Percentiles rank a stretch among this genome's conserved stretches.
Evolutionary conservation across 2,329 filamentous ascomycete genomes (phyloP).

Genomic region (Cryphonectria radicalis): DNA sequence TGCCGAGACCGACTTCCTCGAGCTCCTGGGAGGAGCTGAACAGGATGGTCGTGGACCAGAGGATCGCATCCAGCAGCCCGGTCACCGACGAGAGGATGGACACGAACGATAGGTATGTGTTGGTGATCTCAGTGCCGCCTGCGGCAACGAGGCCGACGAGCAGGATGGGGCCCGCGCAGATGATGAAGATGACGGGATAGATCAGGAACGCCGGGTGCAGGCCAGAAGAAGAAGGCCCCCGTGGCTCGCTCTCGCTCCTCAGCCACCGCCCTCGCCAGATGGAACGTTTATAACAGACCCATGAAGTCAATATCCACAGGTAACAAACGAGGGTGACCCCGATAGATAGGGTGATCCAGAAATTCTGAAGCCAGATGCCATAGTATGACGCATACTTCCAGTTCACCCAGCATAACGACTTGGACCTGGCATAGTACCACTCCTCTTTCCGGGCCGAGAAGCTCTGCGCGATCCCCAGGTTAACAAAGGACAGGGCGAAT

Average conservation of each 20-base stretch:
- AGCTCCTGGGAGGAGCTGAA: slow-evolving; percentile 42
- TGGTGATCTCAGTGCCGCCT: slow-evolving; percentile 49
- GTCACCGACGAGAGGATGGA: slow-evolving; percentile 43
- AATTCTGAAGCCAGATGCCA: slow-evolving; percentile 39
- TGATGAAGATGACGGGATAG: slow-evolving; percentile 70
- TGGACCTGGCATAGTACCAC: slow-evolving; percentile 20
- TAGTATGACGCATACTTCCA: not conserved
- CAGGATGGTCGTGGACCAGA: slow-evolving; percentile 60
- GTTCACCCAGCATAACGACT: slow-evolving; percentile 7
- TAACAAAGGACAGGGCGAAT: slow-evolving; percentile 60
- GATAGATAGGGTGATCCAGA: slow-evolving; percentile 62
- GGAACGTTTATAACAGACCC: slow-evolving; percentile 36
- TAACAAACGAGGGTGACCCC: slow-evolving; percentile 46
- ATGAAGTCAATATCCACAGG: slow-evolving; percentile 44
- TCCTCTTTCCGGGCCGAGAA: slow-evolving; percentile 36
- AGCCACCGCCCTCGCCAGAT: slow-evolving; percentile 33
- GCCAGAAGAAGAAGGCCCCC: slow-evolving; percentile 34
- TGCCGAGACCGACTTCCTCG: slow-evolving; percentile 54
- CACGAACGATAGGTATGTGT: not conserved
- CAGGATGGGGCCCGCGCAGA: slow-evolving; percentile 70
- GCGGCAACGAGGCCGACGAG: slow-evolving; percentile 62
- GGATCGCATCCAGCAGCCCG: slow-evolving; percentile 57
- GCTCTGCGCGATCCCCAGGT: slow-evolving; percentile 44
- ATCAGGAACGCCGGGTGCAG: slow-evolving; percentile 62
- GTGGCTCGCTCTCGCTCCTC: slow-evolving; percentile 30